A percentile compares a stretch with the other conserved stretches of the same genome.
Conservation (phyloP, 352 stramenopile species). For the Globisporangium paddicum region DNA sequence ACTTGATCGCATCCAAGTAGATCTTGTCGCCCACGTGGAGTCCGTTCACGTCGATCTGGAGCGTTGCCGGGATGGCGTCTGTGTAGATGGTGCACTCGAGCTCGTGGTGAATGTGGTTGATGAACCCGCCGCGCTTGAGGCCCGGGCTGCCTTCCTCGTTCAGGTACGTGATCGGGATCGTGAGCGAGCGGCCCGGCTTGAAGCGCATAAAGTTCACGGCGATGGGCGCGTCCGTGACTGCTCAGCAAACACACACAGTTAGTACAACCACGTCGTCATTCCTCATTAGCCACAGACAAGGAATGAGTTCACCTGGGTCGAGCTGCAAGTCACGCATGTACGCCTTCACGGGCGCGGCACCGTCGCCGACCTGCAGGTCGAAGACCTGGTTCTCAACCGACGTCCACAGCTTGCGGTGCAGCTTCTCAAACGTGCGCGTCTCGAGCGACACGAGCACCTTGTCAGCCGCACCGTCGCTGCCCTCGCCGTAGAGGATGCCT, state of each 20-base stretch:
- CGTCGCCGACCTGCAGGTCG: constrained; percentile 64
- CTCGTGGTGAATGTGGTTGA: constrained; percentile 88
- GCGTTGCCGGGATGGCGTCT: constrained; percentile 64
- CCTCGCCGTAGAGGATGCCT: constrained; percentile 83
- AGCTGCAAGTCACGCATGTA: constrained; percentile 87
- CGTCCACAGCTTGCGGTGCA: constrained; percentile 85
- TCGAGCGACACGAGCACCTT: constrained; percentile 74
- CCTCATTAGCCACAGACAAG: not conserved
- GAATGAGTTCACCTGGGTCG: constrained; percentile 38
- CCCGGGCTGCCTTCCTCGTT: constrained; percentile 92
- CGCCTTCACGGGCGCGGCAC: constrained; percentile 56
- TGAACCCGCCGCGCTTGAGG: constrained; percentile 94
- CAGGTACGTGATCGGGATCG: constrained; percentile 90
- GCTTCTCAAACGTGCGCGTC: constrained; percentile 69
- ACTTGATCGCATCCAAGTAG: constrained; percentile 65
- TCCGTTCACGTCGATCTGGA: constrained; percentile 84
- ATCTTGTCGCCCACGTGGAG: constrained; percentile 85
- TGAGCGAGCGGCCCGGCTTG: constrained; percentile 85
- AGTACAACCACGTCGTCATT: not conserved
- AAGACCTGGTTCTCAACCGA: constrained; percentile 89
- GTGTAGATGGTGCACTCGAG: constrained; percentile 79
- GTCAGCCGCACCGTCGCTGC: constrained; percentile 51
- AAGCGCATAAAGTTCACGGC: constrained; percentile 93
- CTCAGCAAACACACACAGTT: not conserved
- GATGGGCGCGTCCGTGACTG: constrained; percentile 74